Percentiles rank a stretch among this genome's conserved stretches.
Conservation (phyloP, 2,329 filamentous ascomycete genomes). For the Bimuria novae-zelandiae region DNA sequence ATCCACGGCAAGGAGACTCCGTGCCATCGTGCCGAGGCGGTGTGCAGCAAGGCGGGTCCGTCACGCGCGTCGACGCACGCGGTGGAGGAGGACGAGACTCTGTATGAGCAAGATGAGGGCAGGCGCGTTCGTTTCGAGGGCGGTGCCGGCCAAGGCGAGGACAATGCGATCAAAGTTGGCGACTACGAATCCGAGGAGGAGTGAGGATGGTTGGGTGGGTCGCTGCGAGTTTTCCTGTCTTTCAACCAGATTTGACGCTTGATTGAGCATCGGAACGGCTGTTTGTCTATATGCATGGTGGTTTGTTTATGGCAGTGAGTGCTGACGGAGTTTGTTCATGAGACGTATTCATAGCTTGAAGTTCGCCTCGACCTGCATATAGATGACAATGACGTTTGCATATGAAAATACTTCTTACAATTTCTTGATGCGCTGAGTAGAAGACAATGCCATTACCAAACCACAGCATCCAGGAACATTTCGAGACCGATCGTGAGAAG, state of each 20-base stretch:
- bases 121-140: neutral
- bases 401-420: too few species aligned
- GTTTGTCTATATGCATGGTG: neutral
- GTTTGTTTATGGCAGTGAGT: neutral
- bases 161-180: neutral
- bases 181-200: neutral
- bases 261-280: too few species aligned
- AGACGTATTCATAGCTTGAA: neutral
- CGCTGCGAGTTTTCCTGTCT: too few species aligned
- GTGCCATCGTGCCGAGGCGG: slow-evolving; percentile 29
- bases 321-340: too few species aligned
- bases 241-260: too few species aligned
- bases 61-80: neutral
- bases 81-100: neutral
- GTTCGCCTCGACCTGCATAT: too few species aligned
- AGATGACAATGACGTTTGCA: too few species aligned
- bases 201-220: neutral
- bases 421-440: too few species aligned
- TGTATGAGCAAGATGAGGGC: neutral
- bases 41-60: neutral
- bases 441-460: too few species aligned
- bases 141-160: neutral
- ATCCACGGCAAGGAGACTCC: slow-evolving; percentile 25
- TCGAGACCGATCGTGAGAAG: too few species aligned
- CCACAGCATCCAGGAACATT: too few species aligned